Percentiles rank a stretch among this genome's conserved stretches.
These are phyloP conservation scores for Trichoderma aggressivum DNA, from an alignment of 2,329 filamentous ascomycete species.

Conservation along the genomic window DNA sequence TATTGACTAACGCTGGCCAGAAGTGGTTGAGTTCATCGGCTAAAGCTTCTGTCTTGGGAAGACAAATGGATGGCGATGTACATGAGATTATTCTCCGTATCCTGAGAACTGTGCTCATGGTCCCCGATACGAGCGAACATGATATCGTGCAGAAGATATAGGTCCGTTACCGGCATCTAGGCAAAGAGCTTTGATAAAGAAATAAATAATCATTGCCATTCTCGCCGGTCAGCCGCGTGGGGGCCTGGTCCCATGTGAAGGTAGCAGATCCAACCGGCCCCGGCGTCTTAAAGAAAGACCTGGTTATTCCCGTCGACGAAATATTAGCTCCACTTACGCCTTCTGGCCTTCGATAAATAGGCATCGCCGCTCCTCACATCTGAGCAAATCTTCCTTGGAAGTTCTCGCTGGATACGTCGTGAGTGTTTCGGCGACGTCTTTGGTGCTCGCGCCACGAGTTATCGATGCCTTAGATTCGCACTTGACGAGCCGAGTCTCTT, in stretches of 20 bases:
- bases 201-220: not conserved
- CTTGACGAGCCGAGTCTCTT: not conserved
- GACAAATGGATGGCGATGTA: not conserved
- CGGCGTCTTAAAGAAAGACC: slow-evolving; percentile 1
- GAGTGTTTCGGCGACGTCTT: not conserved
- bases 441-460: not conserved
- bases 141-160: not conserved
- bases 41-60: not conserved
- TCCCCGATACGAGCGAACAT: not conserved
- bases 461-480: not conserved
- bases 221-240: not conserved
- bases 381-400: not conserved
- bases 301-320: slow-evolving; percentile 13
- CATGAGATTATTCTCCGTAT: not conserved
- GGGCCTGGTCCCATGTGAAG: not conserved
- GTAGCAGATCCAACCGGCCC: not conserved
- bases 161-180: not conserved
- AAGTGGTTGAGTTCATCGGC: not conserved
- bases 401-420: not conserved
- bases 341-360: not conserved
- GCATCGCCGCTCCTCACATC: not conserved
- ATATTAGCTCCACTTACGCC: slow-evolving; percentile 9
- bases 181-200: not conserved
- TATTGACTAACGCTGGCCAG: not conserved
- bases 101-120: not conserved